These are phyloP conservation scores for Diospyros lotus DNA, from an alignment of 148 eudicot genomes.

Conservation along the genomic window DNA sequence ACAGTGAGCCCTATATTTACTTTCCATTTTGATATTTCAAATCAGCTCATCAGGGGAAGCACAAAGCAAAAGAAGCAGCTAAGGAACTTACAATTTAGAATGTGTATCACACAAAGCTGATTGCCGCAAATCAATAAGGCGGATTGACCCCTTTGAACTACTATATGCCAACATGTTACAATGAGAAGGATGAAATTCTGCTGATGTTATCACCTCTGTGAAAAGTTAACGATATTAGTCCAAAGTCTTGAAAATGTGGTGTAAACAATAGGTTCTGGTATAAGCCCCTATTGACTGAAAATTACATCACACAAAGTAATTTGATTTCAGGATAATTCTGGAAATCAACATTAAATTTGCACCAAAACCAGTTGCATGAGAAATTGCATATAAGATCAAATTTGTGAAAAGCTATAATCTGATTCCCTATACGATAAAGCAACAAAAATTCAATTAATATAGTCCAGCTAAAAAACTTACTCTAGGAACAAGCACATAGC, in stretches of 20 bases:
- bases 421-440: neutral
- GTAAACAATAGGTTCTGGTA: neutral
- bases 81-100: constrained; percentile 62
- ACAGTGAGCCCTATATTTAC: neutral
- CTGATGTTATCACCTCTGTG: constrained; percentile 89
- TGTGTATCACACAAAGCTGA: constrained; percentile 78
- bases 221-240: constrained; percentile 11
- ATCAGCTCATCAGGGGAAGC: neutral
- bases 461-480: constrained; percentile 1
- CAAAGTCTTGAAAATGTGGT: constrained; percentile 10
- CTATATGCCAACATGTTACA: constrained; percentile 80
- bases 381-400: neutral
- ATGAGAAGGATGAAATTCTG: constrained; percentile 80
- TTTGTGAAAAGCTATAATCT: neutral
- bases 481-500: neutral
- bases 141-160: constrained; percentile 82
- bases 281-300: neutral
- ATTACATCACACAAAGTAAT: neutral
- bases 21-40: neutral
- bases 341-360: neutral
- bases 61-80: constrained; percentile 3
- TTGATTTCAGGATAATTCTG: neutral
- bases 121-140: constrained; percentile 82
- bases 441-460: neutral
- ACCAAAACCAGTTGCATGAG: neutral